Base-by-base conservation (phyloP, 2,329 filamentous ascomycete species). In the Botrytis tulipae region DNA sequence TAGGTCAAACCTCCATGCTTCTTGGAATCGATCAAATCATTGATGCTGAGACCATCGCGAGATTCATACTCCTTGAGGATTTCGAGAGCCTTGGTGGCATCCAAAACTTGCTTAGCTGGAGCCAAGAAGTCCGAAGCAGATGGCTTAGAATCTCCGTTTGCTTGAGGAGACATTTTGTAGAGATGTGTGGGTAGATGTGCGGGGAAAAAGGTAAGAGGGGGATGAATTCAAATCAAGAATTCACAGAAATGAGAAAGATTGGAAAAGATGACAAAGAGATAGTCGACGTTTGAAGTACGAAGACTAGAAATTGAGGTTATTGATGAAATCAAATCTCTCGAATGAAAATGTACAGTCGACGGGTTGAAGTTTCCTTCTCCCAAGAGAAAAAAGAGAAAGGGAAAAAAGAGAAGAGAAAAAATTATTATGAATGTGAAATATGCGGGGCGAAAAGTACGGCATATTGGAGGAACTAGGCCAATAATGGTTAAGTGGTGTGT, bases 1-100 rank as follows among this genome's bases (percentile, higher is more conserved):
- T 98, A 99, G 74, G 95, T 98, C 81, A 99, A 88, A 80, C 96
- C 96, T 76, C 96, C 96, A 81, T 95, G 93, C 84, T 91, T 92
- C 86, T 92, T 92, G 78, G 95, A 95, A 86, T 99, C 93, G 83
- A 98, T 90, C 79, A 99, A 88, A 77, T 94, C 91, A 81, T 94
- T 87, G 80, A 97, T 90, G 82, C 94, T 90, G 80, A 99, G 91
- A 74, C 96, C 96, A 89, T 99, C 96, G 79, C 86, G 87, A 82
- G 88, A 87, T 78, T 91, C 82, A 84, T 97, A 98, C 81, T 95
- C 90, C 83, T 92, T 88, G 83, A 98, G 88, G 78, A 95, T 85
- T 81, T 97, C 91, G 76, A 95, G 85, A 77, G 95, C 96, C 81
- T 87, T 91, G 82, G 87, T 86, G 86, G 87, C 87, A 86, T 97